These are phyloP conservation scores for Neurospora discreta DNA, from an alignment of 495 filamentous ascomycete genomes.

Conservation along the genomic window DNA sequence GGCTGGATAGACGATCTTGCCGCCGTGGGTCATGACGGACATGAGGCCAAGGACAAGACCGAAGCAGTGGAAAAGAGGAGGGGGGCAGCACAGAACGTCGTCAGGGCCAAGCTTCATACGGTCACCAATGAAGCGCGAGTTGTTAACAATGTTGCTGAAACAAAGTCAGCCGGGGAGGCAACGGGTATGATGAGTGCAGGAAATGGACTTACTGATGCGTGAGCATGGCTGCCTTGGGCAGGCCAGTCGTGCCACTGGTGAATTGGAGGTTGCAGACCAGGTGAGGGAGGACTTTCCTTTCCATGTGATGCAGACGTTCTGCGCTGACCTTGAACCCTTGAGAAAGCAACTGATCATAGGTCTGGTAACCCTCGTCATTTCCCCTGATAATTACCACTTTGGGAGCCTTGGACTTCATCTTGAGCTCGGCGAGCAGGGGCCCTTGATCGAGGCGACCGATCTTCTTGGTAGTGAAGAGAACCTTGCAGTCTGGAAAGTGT, in stretches of 20 bases:
- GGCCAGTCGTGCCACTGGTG: constrained; percentile 59
- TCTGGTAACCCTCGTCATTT: constrained; percentile 36
- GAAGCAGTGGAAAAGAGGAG: constrained; percentile 66
- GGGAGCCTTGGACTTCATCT: constrained; percentile 23
- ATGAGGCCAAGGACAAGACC: constrained; percentile 60
- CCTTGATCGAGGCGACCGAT: constrained; percentile 48
- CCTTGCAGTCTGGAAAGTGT: constrained; percentile 35
- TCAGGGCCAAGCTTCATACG: constrained; percentile 51
- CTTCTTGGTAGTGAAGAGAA: constrained; percentile 52
- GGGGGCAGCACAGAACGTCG: constrained; percentile 59
- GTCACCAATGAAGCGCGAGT: constrained; percentile 57
- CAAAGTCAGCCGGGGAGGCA: background rate
- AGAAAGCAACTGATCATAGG: constrained; percentile 40
- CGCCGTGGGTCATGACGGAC: constrained; percentile 53
- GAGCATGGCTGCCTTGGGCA: constrained; percentile 65
- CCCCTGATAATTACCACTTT: constrained; percentile 47
- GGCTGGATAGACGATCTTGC: constrained; percentile 54
- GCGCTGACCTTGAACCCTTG: constrained; percentile 30
- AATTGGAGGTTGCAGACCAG: constrained; percentile 63
- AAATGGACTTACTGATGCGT: constrained; percentile 47
- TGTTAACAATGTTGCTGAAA: constrained; percentile 55
- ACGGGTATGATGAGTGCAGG: background rate
- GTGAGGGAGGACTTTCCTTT: constrained; percentile 40
- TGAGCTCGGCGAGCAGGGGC: constrained; percentile 41
- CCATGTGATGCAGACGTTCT: constrained; percentile 20